Evolutionary conservation across 805 yeast genomes (phyloP).

Genomic region (Cyberlindnera galapagoensis): DNA sequence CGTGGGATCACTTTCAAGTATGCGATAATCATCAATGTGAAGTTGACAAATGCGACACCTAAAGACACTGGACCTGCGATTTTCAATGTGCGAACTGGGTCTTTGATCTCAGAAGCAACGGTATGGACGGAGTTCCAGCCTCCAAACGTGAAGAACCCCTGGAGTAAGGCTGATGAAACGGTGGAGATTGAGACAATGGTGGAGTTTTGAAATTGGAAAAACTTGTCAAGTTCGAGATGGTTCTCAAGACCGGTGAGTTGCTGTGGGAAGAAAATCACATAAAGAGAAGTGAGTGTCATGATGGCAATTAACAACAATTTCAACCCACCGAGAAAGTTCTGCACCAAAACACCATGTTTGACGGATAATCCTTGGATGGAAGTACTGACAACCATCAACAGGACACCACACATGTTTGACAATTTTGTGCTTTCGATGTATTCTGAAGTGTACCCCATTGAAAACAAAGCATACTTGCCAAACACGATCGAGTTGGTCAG

Average conservation of each 20-base stretch:
- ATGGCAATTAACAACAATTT: conserved; percentile 49
- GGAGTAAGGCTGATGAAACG: conserved; percentile 48
- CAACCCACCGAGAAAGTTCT: conserved; percentile 55
- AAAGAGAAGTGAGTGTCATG: conserved; percentile 53
- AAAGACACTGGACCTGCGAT: conserved; percentile 57
- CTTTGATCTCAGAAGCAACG: conserved; percentile 53
- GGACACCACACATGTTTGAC: conserved; percentile 36
- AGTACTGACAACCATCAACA: conserved; percentile 30
- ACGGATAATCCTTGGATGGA: conserved; percentile 53
- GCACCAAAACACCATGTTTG: conserved; percentile 51
- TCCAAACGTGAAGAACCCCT: conserved; percentile 51
- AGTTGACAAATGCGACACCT: conserved; percentile 40
- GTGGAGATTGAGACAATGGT: conserved; percentile 34
- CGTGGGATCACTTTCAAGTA: conserved; percentile 48
- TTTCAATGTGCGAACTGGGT: conserved; percentile 50
- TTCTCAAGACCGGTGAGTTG: conserved; percentile 39
- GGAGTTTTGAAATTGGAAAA: conserved; percentile 28
- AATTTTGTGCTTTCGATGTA: conserved; percentile 23
- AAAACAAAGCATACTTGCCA: conserved; percentile 50
- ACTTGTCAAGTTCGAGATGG: conserved; percentile 23
- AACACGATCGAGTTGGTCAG: conserved; percentile 52
- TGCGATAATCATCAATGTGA: conserved; percentile 46
- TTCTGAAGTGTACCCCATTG: conserved; percentile 35
- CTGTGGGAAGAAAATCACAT: conserved; percentile 40
- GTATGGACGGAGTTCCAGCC: conserved; percentile 64